Evolutionary conservation across 306 rosid species (phyloP), one percentile per base, ranked within the genome.

Genomic region (Inga laurina): DNA sequence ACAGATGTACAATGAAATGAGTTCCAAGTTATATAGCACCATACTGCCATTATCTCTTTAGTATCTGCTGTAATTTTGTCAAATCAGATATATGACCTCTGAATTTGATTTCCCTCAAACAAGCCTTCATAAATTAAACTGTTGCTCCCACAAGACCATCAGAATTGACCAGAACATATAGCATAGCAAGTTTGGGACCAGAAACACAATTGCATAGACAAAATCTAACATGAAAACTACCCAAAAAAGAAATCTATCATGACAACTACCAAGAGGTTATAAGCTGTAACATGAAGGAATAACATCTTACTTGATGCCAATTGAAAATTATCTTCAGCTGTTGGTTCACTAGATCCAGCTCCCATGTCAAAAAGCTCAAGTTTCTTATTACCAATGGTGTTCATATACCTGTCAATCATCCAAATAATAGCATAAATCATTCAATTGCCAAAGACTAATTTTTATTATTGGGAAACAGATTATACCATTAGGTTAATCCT

Each of bases 351-450:
- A 72, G 83, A 88, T 79, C 98, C 98, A 59, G 91, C 95, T 83
- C 97, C 99, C 91, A 81, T 91, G 89, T 97, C 99, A 90, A 97
- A 94, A 49, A 94, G 97, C 77, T 97, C 99, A 73, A 94, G 84
- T 80, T 88, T 94, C 91, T 97, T 97, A 88, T 97, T 97, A 79
- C 95, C 98, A 83, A 92, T 89, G 81, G 93, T 91, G 80, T 84
- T 97, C 95, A 94, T 87, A 85, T 84, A 94, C 94, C 98, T 96
- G 97, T 85, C 85, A 78, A 82, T 82, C 79, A 87, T 77, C 80
- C 52, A 87, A 67, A 74, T 34, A 67, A 73, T 21, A 67, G 52
- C 34, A 73, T 65, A 69, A 82, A 67, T 68, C 80, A 56, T 79
- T 80, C 70, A 72, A 64, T 70, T 54, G 39, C 57, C 66, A 70